Evolutionary conservation across 73 alveolate species (phyloP).

Genomic region (Paramecium caudatum): DNA sequence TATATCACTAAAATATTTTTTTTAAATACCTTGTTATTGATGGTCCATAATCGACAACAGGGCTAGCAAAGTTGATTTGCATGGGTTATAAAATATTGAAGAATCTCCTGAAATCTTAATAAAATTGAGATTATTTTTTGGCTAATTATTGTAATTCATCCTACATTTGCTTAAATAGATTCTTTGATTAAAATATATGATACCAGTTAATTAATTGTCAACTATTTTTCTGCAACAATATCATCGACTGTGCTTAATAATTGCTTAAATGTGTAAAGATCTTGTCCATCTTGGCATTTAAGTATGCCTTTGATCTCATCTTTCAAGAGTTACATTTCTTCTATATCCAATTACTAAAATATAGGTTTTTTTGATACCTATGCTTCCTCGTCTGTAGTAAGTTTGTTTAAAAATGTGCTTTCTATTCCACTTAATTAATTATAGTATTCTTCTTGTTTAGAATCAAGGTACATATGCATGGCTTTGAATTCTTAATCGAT

Average conservation of each 20-base stretch:
- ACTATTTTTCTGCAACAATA: not conserved
- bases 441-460: slow-evolving; percentile 6
- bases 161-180: not conserved
- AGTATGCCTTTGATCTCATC: slow-evolving; percentile 36
- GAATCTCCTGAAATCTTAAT: slow-evolving; percentile 35
- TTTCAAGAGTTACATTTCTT: slow-evolving; percentile 34
- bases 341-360: slow-evolving; percentile 38
- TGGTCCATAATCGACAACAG: not conserved
- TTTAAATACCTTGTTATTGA: slow-evolving; percentile 20
- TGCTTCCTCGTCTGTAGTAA: slow-evolving; percentile 29
- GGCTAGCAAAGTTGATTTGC: slow-evolving; percentile 20
- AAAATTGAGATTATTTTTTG: not conserved
- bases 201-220: not conserved
- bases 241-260: not conserved
- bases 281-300: slow-evolving; percentile 26
- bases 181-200: not conserved
- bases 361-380: not conserved
- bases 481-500: slow-evolving; percentile 13
- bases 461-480: slow-evolving; percentile 29
- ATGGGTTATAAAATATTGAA: slow-evolving; percentile 30
- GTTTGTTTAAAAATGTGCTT: not conserved
- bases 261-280: not conserved
- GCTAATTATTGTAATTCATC: not conserved
- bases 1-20: not conserved
- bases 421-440: slow-evolving; percentile 1